A percentile compares a stretch with the other conserved stretches of the same genome.
Conservation (phyloP, 768 basidiomycete genomes). For the Leucogyrophana mollusca region DNA sequence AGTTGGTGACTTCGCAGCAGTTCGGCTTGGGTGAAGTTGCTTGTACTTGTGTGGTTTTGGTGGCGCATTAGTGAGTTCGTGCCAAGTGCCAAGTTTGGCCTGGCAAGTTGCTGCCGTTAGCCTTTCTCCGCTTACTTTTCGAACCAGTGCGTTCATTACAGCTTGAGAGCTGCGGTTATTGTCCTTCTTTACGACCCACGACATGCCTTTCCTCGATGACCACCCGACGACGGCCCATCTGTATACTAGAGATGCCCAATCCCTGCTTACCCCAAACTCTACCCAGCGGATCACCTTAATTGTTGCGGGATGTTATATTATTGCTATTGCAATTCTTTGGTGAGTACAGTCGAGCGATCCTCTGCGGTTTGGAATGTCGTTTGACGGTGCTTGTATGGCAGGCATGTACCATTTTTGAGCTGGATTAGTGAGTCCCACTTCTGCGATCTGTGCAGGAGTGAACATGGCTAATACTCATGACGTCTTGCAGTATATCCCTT, state of each 20-base stretch:
- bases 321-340: slow-evolving; percentile 82
- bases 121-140: neutral
- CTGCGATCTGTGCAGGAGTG: neutral
- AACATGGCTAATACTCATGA: slow-evolving; percentile 10
- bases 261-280: slow-evolving; percentile 57
- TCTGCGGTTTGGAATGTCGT: slow-evolving; percentile 1
- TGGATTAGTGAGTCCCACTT: slow-evolving; percentile 59
- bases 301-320: slow-evolving; percentile 72
- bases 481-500: slow-evolving; percentile 74
- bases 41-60: too few relatives aligned
- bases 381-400: slow-evolving; percentile 23
- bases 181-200: slow-evolving; percentile 19
- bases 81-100: neutral
- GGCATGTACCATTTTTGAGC: slow-evolving; percentile 78
- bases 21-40: neutral
- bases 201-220: slow-evolving; percentile 28
- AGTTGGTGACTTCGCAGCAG: neutral
- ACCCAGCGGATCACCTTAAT: slow-evolving; percentile 80
- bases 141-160: neutral
- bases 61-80: too few relatives aligned
- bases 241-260: slow-evolving; percentile 22
- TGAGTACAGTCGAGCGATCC: slow-evolving; percentile 28
- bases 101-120: neutral
- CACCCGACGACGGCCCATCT: slow-evolving; percentile 10
- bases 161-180: neutral